A percentile compares a stretch with the other conserved stretches of the same genome.
Conservation (phyloP, 1,284 basidiomycete genomes). For the Cutaneotrichosporon cyanovorans region DNA sequence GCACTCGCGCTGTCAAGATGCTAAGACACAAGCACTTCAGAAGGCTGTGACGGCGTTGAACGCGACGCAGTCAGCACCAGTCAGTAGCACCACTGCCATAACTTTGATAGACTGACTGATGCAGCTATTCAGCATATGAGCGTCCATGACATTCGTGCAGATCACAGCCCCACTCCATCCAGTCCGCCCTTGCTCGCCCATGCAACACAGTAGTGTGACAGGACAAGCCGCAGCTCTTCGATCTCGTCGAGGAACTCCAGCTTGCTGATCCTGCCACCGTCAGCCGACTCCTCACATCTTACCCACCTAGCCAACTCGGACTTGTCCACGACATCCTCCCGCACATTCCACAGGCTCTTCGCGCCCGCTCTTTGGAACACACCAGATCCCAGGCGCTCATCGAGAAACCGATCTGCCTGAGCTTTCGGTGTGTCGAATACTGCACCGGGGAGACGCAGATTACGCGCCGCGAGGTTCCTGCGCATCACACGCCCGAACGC, state of each 20-base stretch:
- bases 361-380: conserved; percentile 55
- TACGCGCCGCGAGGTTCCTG: conserved; percentile 69
- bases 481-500: conserved; percentile 81
- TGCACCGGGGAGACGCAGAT: conserved; percentile 66
- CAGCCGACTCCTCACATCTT: neutral
- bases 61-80: no score
- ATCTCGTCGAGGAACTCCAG: conserved; percentile 83
- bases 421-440: conserved; percentile 56
- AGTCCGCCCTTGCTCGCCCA: conserved; percentile 53
- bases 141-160: no score
- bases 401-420: conserved; percentile 58
- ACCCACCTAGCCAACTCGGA: conserved; percentile 60
- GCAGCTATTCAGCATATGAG: no score
- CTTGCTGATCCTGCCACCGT: conserved; percentile 58
- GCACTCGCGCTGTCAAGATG: no score
- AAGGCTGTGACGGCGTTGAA: no score
- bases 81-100: no score
- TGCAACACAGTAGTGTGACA: conserved; percentile 77
- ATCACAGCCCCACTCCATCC: conserved; percentile 5
- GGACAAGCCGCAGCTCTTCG: conserved; percentile 80
- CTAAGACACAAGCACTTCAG: no score
- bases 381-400: conserved; percentile 19
- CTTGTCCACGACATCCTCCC: conserved; percentile 51
- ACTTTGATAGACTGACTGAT: no score
- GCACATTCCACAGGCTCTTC: conserved; percentile 61